Evolutionary conservation across 2,329 filamentous ascomycete genomes (phyloP).

Genomic region (Colletotrichum salicis): DNA sequence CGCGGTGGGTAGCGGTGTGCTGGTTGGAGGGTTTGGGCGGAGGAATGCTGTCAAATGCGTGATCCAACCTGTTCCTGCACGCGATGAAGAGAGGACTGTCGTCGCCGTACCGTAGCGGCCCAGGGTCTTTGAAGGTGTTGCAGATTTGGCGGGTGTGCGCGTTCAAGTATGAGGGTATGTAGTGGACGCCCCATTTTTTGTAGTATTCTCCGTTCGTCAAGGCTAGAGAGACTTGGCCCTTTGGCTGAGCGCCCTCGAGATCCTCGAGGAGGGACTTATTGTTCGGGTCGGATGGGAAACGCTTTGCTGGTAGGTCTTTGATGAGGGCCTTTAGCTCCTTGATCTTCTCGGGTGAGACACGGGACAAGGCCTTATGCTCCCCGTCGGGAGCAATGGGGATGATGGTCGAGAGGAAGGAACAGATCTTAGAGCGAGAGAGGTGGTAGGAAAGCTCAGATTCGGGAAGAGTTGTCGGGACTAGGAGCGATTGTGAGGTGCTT

Average conservation of each 20-base stretch:
- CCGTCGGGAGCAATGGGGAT: slow-evolving; percentile 49
- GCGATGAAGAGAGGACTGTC: slow-evolving; percentile 61
- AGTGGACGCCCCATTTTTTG: slow-evolving; percentile 66
- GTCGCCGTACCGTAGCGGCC: slow-evolving; percentile 64
- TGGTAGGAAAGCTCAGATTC: slow-evolving; percentile 60
- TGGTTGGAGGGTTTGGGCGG: slow-evolving; percentile 52
- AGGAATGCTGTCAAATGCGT: slow-evolving; percentile 59
- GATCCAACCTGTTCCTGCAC: slow-evolving; percentile 61
- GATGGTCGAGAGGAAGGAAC: slow-evolving; percentile 58
- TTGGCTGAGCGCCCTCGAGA: slow-evolving; percentile 52
- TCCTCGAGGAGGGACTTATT: slow-evolving; percentile 63
- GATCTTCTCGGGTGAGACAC: neutral
- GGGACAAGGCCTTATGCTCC: slow-evolving; percentile 46
- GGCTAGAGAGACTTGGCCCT: slow-evolving; percentile 63
- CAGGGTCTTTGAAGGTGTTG: slow-evolving; percentile 71
- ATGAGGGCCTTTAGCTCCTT: slow-evolving; percentile 46
- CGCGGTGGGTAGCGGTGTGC: neutral
- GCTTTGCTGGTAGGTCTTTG: slow-evolving; percentile 46
- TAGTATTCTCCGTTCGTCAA: slow-evolving; percentile 53
- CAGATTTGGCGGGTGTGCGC: slow-evolving; percentile 68
- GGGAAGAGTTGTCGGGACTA: slow-evolving; percentile 41
- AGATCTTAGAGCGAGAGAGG: slow-evolving; percentile 60
- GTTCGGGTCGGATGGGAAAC: slow-evolving; percentile 46
- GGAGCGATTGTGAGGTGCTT: slow-evolving; percentile 33
- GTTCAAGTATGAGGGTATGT: slow-evolving; percentile 65